Base-by-base conservation (phyloP, 1,139 yeast genomes). In the Suhomyces coccinellae region DNA sequence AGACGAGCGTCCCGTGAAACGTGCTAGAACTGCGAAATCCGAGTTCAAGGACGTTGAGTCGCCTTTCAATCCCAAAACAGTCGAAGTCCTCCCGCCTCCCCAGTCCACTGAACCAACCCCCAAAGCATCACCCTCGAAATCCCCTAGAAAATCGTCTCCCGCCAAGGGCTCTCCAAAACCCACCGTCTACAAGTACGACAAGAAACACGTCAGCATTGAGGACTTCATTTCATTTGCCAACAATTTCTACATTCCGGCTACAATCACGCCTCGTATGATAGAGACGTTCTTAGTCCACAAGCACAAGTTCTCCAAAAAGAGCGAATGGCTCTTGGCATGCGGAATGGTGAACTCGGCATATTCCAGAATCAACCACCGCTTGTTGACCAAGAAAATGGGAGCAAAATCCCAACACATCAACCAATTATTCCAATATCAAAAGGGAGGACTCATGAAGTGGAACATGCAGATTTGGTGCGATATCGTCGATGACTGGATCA, bases 311-410 rank as follows among this genome's bases (percentile, higher is more conserved):
- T 54, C 58, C 14, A 73, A 71, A 51, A 77, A 77, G 40, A 80
- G 77, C 46, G 85, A 83, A 36, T 85, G 90, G 88, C 79, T 82
- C 13, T 61, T 85, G 26, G 79, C 85, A 1, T 82, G 87, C 59
- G 91, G 90, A 0, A 60, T 85, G 50, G 71, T 84, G 1, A 71
- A 83, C 35, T 77, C 84, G 6, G 82, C 84, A 12, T 82, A 80
- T 43, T 66, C 72, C 12, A 67, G 83, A 12, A 71, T 84, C 31
- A 82, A 82, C 57, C 75, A 77, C 48, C 67, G 67, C 20, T 58
- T 72, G 26, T 62, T 83, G 14, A 59, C 66, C 9, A 58, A 65
- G 10, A 75, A 72, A 42, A 67, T 82, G 9, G 82, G 85, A 2
- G 71, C 79, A 22, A 75, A 71, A 45, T 62, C 75, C 7, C 66